Base-by-base conservation (phyloP, 306 rosid species). In the Glycine soja region DNA sequence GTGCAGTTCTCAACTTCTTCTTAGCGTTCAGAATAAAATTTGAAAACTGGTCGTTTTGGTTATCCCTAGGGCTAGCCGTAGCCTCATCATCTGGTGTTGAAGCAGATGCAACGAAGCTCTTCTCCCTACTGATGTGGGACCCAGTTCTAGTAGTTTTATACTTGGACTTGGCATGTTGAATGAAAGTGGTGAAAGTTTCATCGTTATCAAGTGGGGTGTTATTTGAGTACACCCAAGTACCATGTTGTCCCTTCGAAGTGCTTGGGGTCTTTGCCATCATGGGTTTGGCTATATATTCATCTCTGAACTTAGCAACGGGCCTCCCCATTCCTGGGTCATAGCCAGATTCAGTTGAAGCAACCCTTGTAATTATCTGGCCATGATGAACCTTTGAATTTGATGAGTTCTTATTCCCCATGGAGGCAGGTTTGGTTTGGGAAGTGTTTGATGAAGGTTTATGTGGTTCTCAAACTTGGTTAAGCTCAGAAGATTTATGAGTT, bases 21-120 rank as follows among this genome's bases (percentile, higher is more conserved):
- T 63, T 86, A 1, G 81, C 78, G 63, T 38, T 54, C 43, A 80
- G 70, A 79, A 90, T 89, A 57, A 86, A 92, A 45, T 75, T 86
- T 13, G 90, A 81, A 76, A 88, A 86, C 10, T 83, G 80, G 30
- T 92, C 89, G 32, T 30, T 72, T 4, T 58, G 70, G 51, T 79
- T 59, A 24, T 24, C 30, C 30, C 30, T 24, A 24, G 30, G 30
- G 30, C 30, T 24, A 24, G 30, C 30, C 30, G 30, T 24, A 75
- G 15, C 85, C 11, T 54, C 74, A 8, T 75, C 12, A 6, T 50
- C 14, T 0, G 70, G 19, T 64, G 30, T 24, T 24, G 30, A 24
- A 1, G 47, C 45, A 15, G 79, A 70, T 8, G 40, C 40, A 34
- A 54, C 4, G 6, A 75, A 43, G 18, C 72, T 77, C 10, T 76